Conservation (phyloP, 2,329 filamentous ascomycete species). For the Aspergillus fischeri region DNA sequence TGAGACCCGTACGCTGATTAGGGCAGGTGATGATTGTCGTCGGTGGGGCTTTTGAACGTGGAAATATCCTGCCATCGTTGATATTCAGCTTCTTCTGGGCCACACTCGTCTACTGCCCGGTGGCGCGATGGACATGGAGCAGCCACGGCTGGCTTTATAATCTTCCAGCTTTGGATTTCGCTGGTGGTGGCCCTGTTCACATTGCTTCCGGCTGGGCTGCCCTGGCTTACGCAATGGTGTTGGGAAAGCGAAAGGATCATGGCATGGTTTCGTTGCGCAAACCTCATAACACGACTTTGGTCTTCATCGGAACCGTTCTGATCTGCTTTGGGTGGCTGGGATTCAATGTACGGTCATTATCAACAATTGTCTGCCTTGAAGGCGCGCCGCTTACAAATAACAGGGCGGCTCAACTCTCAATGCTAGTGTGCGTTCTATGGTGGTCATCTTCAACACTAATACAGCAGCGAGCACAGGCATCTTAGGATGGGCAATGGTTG, state of each 20-base stretch:
- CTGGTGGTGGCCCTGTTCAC: slow-evolving; percentile 71
- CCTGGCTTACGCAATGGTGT: slow-evolving; percentile 68
- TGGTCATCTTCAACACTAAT: slow-evolving; percentile 57
- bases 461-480: slow-evolving; percentile 52
- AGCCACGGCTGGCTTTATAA: slow-evolving; percentile 66
- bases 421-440: slow-evolving; percentile 50
- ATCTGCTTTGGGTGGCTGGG: slow-evolving; percentile 53
- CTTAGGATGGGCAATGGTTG: slow-evolving; percentile 53
- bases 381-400: background rate
- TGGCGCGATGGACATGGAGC: slow-evolving; percentile 78
- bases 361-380: background rate
- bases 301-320: slow-evolving; percentile 62
- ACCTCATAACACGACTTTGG: slow-evolving; percentile 70
- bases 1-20: background rate
- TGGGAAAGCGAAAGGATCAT: slow-evolving; percentile 63
- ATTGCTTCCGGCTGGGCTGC: slow-evolving; percentile 69
- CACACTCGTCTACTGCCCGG: slow-evolving; percentile 67
- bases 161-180: slow-evolving; percentile 68
- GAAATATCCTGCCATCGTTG: slow-evolving; percentile 61
- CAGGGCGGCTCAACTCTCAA: slow-evolving; percentile 52
- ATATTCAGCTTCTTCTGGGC: slow-evolving; percentile 70
- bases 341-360: slow-evolving; percentile 45
- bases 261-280: slow-evolving; percentile 47
- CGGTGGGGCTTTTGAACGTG: slow-evolving; percentile 60
- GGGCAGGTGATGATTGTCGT: slow-evolving; percentile 60